phyloP scores from a whole-genome alignment of 2,329 filamentous ascomycete genomes.

The Eurotiales sp. region DNA sequence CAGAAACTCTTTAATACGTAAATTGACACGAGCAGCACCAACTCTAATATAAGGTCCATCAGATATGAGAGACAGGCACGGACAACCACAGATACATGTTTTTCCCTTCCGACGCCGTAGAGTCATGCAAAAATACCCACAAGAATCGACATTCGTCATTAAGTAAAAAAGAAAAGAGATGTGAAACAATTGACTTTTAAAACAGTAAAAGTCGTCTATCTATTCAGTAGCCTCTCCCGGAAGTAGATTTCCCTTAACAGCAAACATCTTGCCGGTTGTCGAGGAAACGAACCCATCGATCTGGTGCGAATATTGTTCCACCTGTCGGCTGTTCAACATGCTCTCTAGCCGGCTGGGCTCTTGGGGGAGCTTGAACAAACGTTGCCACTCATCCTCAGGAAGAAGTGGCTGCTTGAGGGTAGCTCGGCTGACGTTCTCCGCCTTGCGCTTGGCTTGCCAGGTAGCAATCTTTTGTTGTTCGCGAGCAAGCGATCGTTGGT shows the following conservation, averaged over 20 bases:
- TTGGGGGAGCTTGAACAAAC: conserved; percentile 93
- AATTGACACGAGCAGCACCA: conserved; percentile 6
- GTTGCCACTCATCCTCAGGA: conserved; percentile 97
- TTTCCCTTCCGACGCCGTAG: conserved; percentile 41
- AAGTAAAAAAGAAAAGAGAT: conserved; percentile 19
- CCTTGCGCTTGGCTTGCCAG: conserved; percentile 96
- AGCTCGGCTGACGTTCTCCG: conserved; percentile 81
- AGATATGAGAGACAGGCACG: conserved; percentile 8
- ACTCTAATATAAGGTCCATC: conserved; percentile 5
- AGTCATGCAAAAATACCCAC: conserved; percentile 35
- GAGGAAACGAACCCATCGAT: conserved; percentile 92
- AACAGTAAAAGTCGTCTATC: conserved; percentile 18
- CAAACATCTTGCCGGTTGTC: conserved; percentile 96
- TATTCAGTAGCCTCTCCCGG: conserved; percentile 50
- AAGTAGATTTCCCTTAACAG: conserved; percentile 69
- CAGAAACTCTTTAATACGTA: not conserved
- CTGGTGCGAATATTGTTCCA: conserved; percentile 96
- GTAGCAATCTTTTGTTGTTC: conserved; percentile 95
- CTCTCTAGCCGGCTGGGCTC: conserved; percentile 91
- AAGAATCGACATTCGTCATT: conserved; percentile 16
- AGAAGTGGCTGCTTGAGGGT: conserved; percentile 84
- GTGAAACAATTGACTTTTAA: conserved; percentile 19
- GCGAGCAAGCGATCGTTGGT: conserved; percentile 86
- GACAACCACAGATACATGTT: conserved; percentile 22
- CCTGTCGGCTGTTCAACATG: conserved; percentile 91